Conservation (phyloP, 768 basidiomycete genomes). For the Phlegmacium glaucopus region DNA sequence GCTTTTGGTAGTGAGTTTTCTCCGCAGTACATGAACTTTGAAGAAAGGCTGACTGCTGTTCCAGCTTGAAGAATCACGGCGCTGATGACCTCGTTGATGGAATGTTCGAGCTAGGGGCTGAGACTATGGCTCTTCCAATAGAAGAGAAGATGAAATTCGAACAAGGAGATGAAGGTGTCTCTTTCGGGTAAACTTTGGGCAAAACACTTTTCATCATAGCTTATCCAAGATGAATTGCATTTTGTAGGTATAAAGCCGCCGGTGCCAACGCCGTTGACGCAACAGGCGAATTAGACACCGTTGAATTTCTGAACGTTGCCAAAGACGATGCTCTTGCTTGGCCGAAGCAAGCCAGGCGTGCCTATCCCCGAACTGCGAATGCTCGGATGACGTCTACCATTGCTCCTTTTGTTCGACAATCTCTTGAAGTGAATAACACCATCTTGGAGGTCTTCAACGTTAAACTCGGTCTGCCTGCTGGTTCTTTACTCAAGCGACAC, state of each 20-base stretch:
- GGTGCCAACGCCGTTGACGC: slow-evolving; percentile 65
- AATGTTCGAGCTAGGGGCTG: slow-evolving; percentile 57
- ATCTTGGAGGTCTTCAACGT: slow-evolving; percentile 66
- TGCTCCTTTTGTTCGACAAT: too few relatives aligned
- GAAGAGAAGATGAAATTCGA: too few relatives aligned
- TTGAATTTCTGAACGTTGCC: slow-evolving; percentile 64
- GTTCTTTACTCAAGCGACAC: slow-evolving; percentile 45
- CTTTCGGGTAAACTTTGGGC: slow-evolving; percentile 29
- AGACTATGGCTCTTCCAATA: too few relatives aligned
- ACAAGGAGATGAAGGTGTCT: slow-evolving; percentile 49
- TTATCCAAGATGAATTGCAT: too few relatives aligned
- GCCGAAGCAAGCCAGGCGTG: slow-evolving; percentile 49
- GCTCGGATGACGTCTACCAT: too few relatives aligned
- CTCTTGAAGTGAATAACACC: too few relatives aligned
- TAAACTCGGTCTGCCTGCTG: slow-evolving; percentile 49
- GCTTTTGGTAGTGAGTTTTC: slow-evolving; percentile 63
- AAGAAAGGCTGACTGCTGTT: too few relatives aligned
- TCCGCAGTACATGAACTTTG: too few relatives aligned
- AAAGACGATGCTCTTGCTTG: slow-evolving; percentile 68
- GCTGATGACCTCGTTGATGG: slow-evolving; percentile 41
- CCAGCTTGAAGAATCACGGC: too few relatives aligned
- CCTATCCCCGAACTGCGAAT: too few relatives aligned
- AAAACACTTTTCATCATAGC: too few relatives aligned
- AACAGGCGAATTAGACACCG: slow-evolving; percentile 49
- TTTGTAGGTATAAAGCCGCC: slow-evolving; percentile 52